phyloP scores from a whole-genome alignment of 169 alveolate species.

The Cryptosporidium ryanae region DNA sequence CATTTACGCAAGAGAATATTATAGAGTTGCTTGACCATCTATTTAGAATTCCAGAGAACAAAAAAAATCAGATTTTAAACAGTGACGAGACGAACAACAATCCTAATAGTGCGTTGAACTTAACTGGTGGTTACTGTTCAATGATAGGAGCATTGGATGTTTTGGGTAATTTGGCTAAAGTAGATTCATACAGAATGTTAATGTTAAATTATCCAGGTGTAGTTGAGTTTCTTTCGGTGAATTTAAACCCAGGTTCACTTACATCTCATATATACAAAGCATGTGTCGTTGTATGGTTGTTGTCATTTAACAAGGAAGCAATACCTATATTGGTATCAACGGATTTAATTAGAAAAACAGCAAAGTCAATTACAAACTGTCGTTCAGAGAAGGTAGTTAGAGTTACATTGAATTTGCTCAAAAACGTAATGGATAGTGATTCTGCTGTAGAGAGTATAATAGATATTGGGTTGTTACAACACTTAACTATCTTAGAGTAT shows the following conservation, averaged over 20 bases:
- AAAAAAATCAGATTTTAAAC: constrained; percentile 1
- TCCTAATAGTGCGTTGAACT: neutral
- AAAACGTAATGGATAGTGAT: constrained; percentile 73
- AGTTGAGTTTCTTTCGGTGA: constrained; percentile 33
- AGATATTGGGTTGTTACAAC: constrained; percentile 68
- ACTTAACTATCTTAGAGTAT: constrained; percentile 83
- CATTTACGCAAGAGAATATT: constrained; percentile 28
- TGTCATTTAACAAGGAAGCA: constrained; percentile 55
- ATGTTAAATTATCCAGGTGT: constrained; percentile 52
- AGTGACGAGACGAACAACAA: constrained; percentile 2
- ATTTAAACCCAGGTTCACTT: constrained; percentile 26
- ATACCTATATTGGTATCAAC: constrained; percentile 52
- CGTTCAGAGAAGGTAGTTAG: constrained; percentile 81
- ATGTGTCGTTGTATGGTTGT: constrained; percentile 63
- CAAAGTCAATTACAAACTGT: constrained; percentile 80
- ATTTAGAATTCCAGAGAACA: constrained; percentile 41
- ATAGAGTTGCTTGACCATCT: constrained; percentile 16
- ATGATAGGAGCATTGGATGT: constrained; percentile 64
- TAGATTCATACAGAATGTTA: constrained; percentile 65
- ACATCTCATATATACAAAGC: constrained; percentile 71
- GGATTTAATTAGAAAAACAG: constrained; percentile 37
- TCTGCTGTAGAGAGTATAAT: constrained; percentile 71
- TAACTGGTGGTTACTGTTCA: constrained; percentile 54
- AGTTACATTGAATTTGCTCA: constrained; percentile 58
- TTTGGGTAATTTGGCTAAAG: constrained; percentile 57